A percentile compares a stretch with the other conserved stretches of the same genome.
Conservation (phyloP, 2,329 filamentous ascomycete genomes). For the Bipolaris zeicola region DNA sequence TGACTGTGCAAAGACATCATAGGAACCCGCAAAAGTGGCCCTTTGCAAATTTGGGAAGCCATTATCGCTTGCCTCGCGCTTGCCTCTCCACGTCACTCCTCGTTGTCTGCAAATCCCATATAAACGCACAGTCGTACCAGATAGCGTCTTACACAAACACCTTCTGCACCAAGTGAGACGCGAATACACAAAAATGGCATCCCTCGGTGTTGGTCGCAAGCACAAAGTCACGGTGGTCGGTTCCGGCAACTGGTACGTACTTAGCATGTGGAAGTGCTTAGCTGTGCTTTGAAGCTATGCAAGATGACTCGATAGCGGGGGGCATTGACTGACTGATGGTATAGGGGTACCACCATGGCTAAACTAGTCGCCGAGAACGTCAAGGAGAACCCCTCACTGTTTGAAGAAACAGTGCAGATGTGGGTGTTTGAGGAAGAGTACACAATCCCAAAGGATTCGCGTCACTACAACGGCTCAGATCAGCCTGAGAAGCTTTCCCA, state of each 20-base stretch:
- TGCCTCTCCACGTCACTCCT: constrained; percentile 24
- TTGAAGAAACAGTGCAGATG: constrained; percentile 92
- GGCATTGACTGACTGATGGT: constrained; percentile 13
- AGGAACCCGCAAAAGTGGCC: constrained; percentile 33
- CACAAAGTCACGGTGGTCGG: constrained; percentile 95
- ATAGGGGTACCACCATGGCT: constrained; percentile 94
- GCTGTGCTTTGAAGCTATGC: background rate
- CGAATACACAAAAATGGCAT: constrained; percentile 51
- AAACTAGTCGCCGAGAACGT: constrained; percentile 97
- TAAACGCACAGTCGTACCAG: constrained; percentile 11
- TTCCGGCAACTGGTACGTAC: constrained; percentile 88
- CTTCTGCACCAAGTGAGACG: constrained; percentile 4
- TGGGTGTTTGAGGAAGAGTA: constrained; percentile 98
- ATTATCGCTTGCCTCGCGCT: constrained; percentile 17
- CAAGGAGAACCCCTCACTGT: constrained; percentile 74
- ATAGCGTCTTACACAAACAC: constrained; percentile 11
- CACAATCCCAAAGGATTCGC: constrained; percentile 71
- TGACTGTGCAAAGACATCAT: constrained; percentile 15
- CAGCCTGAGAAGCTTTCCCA: constrained; percentile 84
- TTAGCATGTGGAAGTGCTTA: constrained; percentile 23
- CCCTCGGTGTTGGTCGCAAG: constrained; percentile 65
- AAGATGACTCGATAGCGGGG: background rate
- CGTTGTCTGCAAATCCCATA: constrained; percentile 19
- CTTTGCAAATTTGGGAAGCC: constrained; percentile 20
- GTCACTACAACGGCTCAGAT: constrained; percentile 69